Evolutionary conservation across 495 filamentous ascomycete genomes (phyloP).

Genomic region (Xylaria palmicola): DNA sequence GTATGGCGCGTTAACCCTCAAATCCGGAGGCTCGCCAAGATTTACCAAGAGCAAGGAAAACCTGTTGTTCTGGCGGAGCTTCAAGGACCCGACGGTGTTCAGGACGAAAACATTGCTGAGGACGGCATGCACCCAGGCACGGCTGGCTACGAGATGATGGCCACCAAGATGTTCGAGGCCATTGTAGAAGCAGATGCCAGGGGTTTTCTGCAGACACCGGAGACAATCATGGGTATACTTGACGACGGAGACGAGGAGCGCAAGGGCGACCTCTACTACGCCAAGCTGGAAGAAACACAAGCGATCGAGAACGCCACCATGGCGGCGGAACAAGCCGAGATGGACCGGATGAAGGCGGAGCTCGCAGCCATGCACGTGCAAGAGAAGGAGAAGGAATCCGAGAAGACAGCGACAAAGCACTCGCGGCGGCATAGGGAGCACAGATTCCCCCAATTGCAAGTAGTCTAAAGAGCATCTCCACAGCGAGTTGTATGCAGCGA

Average conservation of each 20-base stretch:
- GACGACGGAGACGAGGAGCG: constrained; percentile 32
- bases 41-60: constrained; percentile 28
- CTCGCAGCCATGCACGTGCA: constrained; percentile 21
- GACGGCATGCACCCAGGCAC: constrained; percentile 39
- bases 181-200: constrained; percentile 31
- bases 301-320: constrained; percentile 20
- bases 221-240: constrained; percentile 24
- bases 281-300: constrained; percentile 21
- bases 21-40: constrained; percentile 33
- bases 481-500: constrained; percentile 5
- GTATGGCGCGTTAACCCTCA: constrained; percentile 35
- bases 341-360: constrained; percentile 33
- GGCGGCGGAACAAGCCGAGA: constrained; percentile 24
- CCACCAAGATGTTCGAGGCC: constrained; percentile 33
- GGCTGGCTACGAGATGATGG: constrained; percentile 37
- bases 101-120: constrained; percentile 28
- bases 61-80: constrained; percentile 35
- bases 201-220: constrained; percentile 30
- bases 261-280: constrained; percentile 26
- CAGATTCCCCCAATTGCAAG: constrained; percentile 25
- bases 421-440: constrained; percentile 12
- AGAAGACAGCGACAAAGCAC: not conserved
- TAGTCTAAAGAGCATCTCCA: constrained; percentile 7
- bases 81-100: constrained; percentile 33
- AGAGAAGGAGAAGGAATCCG: constrained; percentile 16